phyloP scores from a whole-genome alignment of 1,284 basidiomycete genomes.

The Papiliotrema nemorosa region DNA sequence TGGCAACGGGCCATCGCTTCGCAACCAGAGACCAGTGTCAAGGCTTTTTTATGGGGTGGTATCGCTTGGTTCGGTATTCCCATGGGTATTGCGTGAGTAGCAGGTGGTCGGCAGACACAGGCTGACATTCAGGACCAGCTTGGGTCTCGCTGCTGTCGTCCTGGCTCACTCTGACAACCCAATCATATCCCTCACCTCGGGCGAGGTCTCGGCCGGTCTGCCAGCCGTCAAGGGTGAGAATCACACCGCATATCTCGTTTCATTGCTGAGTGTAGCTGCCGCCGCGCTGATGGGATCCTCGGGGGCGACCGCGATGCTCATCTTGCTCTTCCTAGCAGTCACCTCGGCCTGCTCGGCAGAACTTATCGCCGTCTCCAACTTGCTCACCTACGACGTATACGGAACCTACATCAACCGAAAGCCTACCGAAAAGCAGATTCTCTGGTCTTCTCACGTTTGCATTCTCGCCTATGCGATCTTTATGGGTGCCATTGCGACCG shows the following conservation, averaged over 20 bases:
- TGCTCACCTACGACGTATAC: slow-evolving; percentile 77
- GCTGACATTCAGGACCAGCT: too few relatives aligned
- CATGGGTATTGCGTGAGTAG: slow-evolving; percentile 56
- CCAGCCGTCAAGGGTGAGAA: slow-evolving; percentile 58
- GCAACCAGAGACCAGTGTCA: slow-evolving; percentile 74
- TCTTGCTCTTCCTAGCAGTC: slow-evolving; percentile 56
- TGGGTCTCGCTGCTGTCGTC: slow-evolving; percentile 77
- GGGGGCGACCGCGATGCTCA: slow-evolving; percentile 57
- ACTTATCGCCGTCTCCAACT: slow-evolving; percentile 74
- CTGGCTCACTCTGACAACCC: slow-evolving; percentile 58
- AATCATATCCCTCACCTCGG: slow-evolving; percentile 54
- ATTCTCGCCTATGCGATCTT: slow-evolving; percentile 71
- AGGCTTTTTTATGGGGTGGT: slow-evolving; percentile 85
- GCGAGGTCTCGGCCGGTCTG: slow-evolving; percentile 74
- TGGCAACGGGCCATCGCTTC: slow-evolving; percentile 83
- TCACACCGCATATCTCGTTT: neutral
- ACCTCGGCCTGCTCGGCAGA: slow-evolving; percentile 85
- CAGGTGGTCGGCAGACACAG: too few relatives aligned
- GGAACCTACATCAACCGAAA: slow-evolving; percentile 57
- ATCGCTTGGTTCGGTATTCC: slow-evolving; percentile 84
- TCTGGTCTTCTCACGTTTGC: slow-evolving; percentile 51
- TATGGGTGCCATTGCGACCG: slow-evolving; percentile 75
- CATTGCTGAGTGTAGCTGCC: slow-evolving; percentile 55
- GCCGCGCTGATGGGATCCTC: slow-evolving; percentile 70
- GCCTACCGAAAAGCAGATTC: slow-evolving; percentile 60